These are phyloP conservation scores for Myotisia sp. DNA, from an alignment of 2,329 filamentous ascomycete species.

Conservation along the genomic window DNA sequence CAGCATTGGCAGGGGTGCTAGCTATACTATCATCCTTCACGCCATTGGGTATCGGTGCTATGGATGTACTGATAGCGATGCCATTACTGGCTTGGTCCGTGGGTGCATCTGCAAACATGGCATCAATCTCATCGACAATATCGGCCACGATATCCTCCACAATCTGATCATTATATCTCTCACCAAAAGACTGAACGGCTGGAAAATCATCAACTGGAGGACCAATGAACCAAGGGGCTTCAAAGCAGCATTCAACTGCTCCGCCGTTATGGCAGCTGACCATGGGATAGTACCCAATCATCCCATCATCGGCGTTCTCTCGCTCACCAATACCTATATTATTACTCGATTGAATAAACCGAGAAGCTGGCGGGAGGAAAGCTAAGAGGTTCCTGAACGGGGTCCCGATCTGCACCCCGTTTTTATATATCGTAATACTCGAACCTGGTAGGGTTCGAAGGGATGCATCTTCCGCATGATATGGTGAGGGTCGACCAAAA, in stretches of 20 bases:
- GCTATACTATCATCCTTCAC: slow-evolving; percentile 2
- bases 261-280: slow-evolving; percentile 86
- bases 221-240: slow-evolving; percentile 81
- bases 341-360: slow-evolving; percentile 30
- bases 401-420: slow-evolving; percentile 71
- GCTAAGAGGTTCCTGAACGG: slow-evolving; percentile 77
- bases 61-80: too few species aligned
- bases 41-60: too few species aligned
- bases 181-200: slow-evolving; percentile 38
- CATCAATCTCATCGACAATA: slow-evolving; percentile 80
- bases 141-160: slow-evolving; percentile 89
- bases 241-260: slow-evolving; percentile 85
- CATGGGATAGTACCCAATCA: slow-evolving; percentile 89
- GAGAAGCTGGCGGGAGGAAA: slow-evolving; percentile 79
- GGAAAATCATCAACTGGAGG: slow-evolving; percentile 36
- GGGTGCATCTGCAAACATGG: slow-evolving; percentile 55
- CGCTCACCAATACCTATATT: slow-evolving; percentile 50
- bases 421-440: slow-evolving; percentile 81
- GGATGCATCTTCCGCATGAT: slow-evolving; percentile 56
- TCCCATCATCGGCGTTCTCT: slow-evolving; percentile 82
- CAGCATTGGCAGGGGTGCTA: not conserved
- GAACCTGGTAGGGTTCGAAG: slow-evolving; percentile 77
- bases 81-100: too few species aligned
- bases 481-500: slow-evolving; percentile 38
- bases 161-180: slow-evolving; percentile 83